phyloP scores from a whole-genome alignment of 106 monocot species.

The Acorus gramineus region DNA sequence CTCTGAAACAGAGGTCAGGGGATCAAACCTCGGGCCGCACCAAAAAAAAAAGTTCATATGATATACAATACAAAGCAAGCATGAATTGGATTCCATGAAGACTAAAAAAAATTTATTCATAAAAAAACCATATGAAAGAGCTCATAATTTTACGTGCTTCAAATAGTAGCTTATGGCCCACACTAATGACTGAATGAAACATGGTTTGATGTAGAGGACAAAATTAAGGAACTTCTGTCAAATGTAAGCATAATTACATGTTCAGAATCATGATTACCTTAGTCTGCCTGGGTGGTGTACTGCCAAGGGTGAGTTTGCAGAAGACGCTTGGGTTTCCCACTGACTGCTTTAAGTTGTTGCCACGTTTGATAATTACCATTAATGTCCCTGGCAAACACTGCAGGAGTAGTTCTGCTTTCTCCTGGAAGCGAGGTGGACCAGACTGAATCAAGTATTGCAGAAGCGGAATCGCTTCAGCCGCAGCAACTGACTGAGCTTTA shows the following conservation, averaged over 20 bases:
- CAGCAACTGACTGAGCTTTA: conserved; percentile 93
- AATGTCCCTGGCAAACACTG: conserved; percentile 93
- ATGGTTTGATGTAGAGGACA: too few relatives aligned
- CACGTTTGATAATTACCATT: conserved; percentile 83
- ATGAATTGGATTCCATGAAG: too few relatives aligned
- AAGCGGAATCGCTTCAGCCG: conserved; percentile 90
- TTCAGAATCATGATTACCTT: conserved; percentile 39
- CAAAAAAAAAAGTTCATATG: background rate
- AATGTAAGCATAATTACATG: background rate
- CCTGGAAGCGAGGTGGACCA: conserved; percentile 95
- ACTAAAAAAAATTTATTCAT: too few relatives aligned
- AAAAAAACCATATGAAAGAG: too few relatives aligned
- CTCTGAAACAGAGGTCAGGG: background rate
- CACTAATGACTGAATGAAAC: too few relatives aligned
- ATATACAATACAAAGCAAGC: too few relatives aligned
- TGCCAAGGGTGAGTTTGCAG: conserved; percentile 97
- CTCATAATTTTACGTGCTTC: too few relatives aligned
- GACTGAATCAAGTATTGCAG: conserved; percentile 97
- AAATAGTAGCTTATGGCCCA: too few relatives aligned
- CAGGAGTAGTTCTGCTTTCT: conserved; percentile 89
- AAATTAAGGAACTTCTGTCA: too few relatives aligned
- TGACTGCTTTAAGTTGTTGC: conserved; percentile 90
- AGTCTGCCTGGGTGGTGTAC: conserved; percentile 69
- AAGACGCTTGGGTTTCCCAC: conserved; percentile 91
- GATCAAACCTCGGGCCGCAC: background rate